A percentile compares a stretch with the other conserved stretches of the same genome.
Conservation (phyloP, 805 yeast species). For the Suhomyces sp. region DNA sequence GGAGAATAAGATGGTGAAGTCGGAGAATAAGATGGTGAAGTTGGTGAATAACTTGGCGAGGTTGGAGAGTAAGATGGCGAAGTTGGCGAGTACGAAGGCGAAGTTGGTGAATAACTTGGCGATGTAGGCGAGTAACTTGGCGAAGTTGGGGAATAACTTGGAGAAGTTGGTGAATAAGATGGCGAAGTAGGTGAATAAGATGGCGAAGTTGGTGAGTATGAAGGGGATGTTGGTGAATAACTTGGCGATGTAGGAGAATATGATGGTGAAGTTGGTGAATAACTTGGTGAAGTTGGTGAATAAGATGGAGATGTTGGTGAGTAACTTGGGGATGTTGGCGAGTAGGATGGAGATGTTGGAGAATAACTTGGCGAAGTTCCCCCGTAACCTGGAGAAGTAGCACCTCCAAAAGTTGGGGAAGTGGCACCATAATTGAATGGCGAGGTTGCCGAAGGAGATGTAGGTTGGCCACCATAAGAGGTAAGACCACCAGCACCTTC, state of each 20-base stretch:
- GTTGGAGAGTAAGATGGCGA: slow-evolving; percentile 27
- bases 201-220: slow-evolving; percentile 75
- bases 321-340: slow-evolving; percentile 55
- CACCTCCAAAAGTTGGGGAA: slow-evolving; percentile 52
- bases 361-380: slow-evolving; percentile 70
- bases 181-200: slow-evolving; percentile 74
- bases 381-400: slow-evolving; percentile 65
- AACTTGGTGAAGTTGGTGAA: slow-evolving; percentile 57
- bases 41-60: slow-evolving; percentile 27
- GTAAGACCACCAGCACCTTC: slow-evolving; percentile 81
- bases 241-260: slow-evolving; percentile 59
- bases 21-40: slow-evolving; percentile 26
- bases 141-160: slow-evolving; percentile 69
- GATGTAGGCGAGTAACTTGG: slow-evolving; percentile 68
- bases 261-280: slow-evolving; percentile 70
- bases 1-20: slow-evolving; percentile 27
- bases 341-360: slow-evolving; percentile 57
- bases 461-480: slow-evolving; percentile 73
- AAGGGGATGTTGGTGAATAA: slow-evolving; percentile 68
- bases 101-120: slow-evolving; percentile 66
- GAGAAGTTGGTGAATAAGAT: slow-evolving; percentile 73
- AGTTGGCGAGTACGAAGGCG: slow-evolving; percentile 47
- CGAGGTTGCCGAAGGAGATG: slow-evolving; percentile 51
- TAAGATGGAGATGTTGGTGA: slow-evolving; percentile 47
- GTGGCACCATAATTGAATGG: slow-evolving; percentile 53